Evolutionary conservation across 2,329 filamentous ascomycete species (phyloP).

Genomic region (Beauveria sp.): DNA sequence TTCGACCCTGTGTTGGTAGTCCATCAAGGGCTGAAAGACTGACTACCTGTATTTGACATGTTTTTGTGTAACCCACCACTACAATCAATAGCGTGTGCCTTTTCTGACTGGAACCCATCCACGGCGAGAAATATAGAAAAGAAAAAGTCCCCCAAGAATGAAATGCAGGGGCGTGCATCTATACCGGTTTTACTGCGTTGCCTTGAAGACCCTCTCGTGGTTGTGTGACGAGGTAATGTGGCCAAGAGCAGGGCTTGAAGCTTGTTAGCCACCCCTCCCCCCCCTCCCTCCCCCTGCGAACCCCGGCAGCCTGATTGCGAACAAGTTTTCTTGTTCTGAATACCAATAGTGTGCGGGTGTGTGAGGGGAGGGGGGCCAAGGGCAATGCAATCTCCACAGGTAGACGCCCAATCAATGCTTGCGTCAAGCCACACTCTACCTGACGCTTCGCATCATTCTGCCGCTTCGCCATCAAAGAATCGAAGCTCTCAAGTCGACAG

Average conservation of each 20-base stretch:
- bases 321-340: background rate
- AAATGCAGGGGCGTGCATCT: background rate
- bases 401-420: slow-evolving; percentile 1
- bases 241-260: background rate
- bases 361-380: background rate
- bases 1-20: background rate
- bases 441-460: background rate
- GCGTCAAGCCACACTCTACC: background rate
- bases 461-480: background rate
- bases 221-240: background rate
- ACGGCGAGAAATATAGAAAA: background rate
- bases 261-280: background rate
- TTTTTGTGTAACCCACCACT: slow-evolving; percentile 2
- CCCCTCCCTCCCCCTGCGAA: background rate
- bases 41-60: background rate
- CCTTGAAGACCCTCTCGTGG: background rate
- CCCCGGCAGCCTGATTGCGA: slow-evolving; percentile 9
- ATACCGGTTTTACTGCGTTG: background rate
- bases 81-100: background rate
- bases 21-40: background rate
- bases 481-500: background rate
- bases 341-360: background rate
- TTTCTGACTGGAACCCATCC: background rate
- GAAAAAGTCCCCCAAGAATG: background rate
- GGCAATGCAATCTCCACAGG: background rate